These are phyloP conservation scores for Trichosanthes truncata DNA, from an alignment of 306 rosid genomes.

Conservation along the genomic window DNA sequence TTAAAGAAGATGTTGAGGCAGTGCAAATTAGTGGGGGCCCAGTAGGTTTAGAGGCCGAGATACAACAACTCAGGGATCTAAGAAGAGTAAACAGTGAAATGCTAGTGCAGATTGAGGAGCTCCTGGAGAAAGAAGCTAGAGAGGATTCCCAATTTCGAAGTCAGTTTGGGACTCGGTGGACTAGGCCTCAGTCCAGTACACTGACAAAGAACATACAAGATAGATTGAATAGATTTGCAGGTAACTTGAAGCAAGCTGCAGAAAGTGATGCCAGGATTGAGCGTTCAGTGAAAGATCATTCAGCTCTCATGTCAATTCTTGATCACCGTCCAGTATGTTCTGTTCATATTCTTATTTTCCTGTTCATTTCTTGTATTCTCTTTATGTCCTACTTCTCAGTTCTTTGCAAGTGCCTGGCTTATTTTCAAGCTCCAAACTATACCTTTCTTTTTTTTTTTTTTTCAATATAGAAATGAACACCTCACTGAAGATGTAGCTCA, in stretches of 20 bases:
- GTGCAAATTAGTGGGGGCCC: constrained; percentile 97
- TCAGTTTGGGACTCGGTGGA: constrained; percentile 94
- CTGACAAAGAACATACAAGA: constrained; percentile 94
- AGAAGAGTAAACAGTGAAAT: constrained; percentile 91
- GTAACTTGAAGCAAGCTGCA: constrained; percentile 93
- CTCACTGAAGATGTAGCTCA: background rate
- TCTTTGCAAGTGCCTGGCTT: background rate
- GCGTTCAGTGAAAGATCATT: constrained; percentile 80
- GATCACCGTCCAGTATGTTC: constrained; percentile 74
- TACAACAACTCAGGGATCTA: constrained; percentile 86
- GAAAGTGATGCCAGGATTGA: constrained; percentile 92
- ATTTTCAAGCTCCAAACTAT: background rate
- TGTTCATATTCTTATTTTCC: constrained; percentile 4
- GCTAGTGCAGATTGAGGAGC: constrained; percentile 80
- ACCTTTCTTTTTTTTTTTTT: background rate
- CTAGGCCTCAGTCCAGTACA: constrained; percentile 94
- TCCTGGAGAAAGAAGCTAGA: constrained; percentile 84
- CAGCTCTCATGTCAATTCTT: constrained; percentile 76
- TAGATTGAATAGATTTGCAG: constrained; percentile 81
- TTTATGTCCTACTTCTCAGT: background rate
- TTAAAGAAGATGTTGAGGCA: constrained; percentile 96
- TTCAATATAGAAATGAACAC: background rate
- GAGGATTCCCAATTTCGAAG: constrained; percentile 92
- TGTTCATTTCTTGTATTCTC: background rate
- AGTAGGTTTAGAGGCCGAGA: constrained; percentile 83